Evolutionary conservation across 176 grass and related monocot genomes (phyloP), one percentile per base, ranked within the genome.

Genomic region (Canna indica): DNA sequence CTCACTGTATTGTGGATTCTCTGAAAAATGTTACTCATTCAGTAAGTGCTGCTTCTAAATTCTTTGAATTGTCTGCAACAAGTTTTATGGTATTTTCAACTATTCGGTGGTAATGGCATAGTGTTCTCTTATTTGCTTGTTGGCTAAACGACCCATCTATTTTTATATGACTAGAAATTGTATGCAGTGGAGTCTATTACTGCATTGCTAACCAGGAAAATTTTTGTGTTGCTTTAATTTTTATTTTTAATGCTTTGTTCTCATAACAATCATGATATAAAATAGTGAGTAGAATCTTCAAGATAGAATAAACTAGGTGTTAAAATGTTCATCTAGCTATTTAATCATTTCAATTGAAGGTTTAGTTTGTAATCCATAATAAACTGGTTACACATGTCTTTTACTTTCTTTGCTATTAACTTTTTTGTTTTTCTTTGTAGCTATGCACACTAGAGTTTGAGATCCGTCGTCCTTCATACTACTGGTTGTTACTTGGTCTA

Each of bases 1-100:
- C 94, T 82, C 94, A 99, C 81, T 99, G 90, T 73, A 90, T 99
- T 76, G 89, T 99, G 74, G 94, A 99, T 87, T 99, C 94, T 77
- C 65, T 99, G 61, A 89, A 99, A 75, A 93, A 99, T 56, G 87
- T 99, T 42, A 99, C 89, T 47, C 94, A 99, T 80, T 99, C 94
- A 73, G 94, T 99, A 87, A 84, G 78, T 68, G 46, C 11, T 61
- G 22, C 7, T 18, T 63, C 9, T 15, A 1, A 53, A 38, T 0
- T 34, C 5, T 73, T 24, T 32, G 15, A 30, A 58, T 38, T 27
- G 7, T 29, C n/a, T 58, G 29, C 14, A 47, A 16, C 25, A 70
- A 31, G 20, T 16, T 30, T 31, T 70, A 47, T 70, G 5, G 26
- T 16, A 17, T 50, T 50, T 48, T 26, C 22, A 50, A 22, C 6